Percentiles rank a stretch among this genome's conserved stretches.
Conservation (phyloP, 768 basidiomycete species). For the Artomyces pyxidatus region DNA sequence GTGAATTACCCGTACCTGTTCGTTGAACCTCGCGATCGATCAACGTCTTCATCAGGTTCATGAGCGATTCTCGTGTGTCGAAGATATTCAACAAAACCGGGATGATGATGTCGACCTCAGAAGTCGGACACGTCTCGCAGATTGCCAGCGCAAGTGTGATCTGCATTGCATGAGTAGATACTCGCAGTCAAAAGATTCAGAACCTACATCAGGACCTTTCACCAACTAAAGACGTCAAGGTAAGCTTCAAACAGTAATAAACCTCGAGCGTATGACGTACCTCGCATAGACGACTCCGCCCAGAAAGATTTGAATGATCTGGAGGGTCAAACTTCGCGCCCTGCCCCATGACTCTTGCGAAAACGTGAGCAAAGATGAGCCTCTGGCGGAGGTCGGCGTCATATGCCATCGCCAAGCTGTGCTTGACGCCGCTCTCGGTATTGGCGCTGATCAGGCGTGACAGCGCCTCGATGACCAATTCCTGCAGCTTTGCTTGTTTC, state of each 20-base stretch:
- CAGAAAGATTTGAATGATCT: conserved; percentile 25
- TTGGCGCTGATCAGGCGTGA: conserved; percentile 79
- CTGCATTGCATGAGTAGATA: conserved; percentile 26
- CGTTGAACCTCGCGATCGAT: conserved; percentile 78
- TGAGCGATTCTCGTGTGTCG: conserved; percentile 64
- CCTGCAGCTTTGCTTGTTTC: conserved; percentile 44
- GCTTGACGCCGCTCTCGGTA: conserved; percentile 82
- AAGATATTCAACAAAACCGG: conserved; percentile 82
- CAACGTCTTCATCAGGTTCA: conserved; percentile 72
- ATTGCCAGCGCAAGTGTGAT: conserved; percentile 78
- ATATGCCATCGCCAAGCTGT: conserved; percentile 75
- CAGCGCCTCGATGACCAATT: conserved; percentile 72
- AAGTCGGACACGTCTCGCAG: conserved; percentile 75
- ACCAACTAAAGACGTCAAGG: conserved; percentile 45
- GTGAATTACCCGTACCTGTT: conserved; percentile 44
- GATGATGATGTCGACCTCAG: conserved; percentile 78
- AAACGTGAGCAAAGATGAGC: conserved; percentile 77
- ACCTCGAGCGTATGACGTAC: conserved; percentile 15
- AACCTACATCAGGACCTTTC: conserved; percentile 61
- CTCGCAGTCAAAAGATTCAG: background rate
- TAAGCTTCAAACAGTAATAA: background rate
- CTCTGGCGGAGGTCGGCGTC: conserved; percentile 62
- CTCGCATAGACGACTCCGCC: conserved; percentile 28
- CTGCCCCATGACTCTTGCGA: conserved; percentile 71
- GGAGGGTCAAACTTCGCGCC: conserved; percentile 69